These are phyloP conservation scores for Solanum ossicruentum DNA, from an alignment of 257 asterid species.

Conservation along the genomic window DNA sequence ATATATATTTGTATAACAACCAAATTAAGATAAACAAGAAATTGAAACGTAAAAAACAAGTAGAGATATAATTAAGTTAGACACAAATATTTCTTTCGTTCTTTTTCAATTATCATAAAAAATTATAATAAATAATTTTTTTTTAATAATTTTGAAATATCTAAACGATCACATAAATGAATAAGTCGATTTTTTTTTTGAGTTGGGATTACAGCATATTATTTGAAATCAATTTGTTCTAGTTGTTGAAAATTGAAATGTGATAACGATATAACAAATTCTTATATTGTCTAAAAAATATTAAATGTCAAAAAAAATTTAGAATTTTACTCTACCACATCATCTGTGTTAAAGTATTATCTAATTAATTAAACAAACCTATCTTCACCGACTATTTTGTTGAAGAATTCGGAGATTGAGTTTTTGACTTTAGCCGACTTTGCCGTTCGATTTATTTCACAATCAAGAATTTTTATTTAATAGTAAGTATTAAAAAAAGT, in stretches of 20 bases:
- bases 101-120: too few species aligned
- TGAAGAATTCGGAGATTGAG: neutral
- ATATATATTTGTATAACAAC: neutral
- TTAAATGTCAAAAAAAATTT: neutral
- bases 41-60: neutral
- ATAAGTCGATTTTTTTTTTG: neutral
- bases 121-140: too few species aligned
- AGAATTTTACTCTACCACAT: neutral
- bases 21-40: neutral
- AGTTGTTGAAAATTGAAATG: neutral
- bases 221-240: neutral
- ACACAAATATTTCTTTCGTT: too few species aligned
- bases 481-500: too few species aligned
- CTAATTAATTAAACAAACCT: neutral
- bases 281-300: neutral
- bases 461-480: neutral
- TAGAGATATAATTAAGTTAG: neutral
- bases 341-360: neutral
- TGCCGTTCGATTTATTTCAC: neutral
- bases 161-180: neutral
- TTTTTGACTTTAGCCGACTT: neutral
- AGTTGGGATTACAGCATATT: neutral
- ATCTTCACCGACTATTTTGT: neutral
- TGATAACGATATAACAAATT: neutral
- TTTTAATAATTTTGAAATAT: neutral